Percentiles rank a stretch among this genome's conserved stretches.
phyloP scores from a whole-genome alignment of 805 yeast species.

The Phaffomyces antillensis region DNA sequence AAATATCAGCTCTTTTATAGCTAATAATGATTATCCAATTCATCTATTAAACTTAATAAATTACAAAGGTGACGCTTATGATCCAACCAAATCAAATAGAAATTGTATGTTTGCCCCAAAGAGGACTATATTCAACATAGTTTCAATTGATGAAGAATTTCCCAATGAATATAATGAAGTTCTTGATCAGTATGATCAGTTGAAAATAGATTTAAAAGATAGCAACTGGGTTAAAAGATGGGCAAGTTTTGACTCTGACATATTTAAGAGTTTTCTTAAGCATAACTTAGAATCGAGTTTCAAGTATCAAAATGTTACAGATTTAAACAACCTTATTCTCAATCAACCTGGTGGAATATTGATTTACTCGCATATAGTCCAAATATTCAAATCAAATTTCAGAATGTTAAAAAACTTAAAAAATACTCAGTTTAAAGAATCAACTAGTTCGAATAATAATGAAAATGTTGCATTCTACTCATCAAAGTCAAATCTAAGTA shows the following conservation, averaged over 20 bases:
- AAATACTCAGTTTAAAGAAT: slow-evolving; percentile 9
- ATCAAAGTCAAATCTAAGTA: background rate
- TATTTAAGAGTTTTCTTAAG: slow-evolving; percentile 54
- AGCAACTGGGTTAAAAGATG: slow-evolving; percentile 53
- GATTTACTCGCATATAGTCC: slow-evolving; percentile 18
- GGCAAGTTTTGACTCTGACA: slow-evolving; percentile 48
- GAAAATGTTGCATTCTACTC: slow-evolving; percentile 13
- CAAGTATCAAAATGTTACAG: slow-evolving; percentile 1
- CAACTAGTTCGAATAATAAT: slow-evolving; percentile 4
- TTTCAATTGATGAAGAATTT: slow-evolving; percentile 24
- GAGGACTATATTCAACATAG: slow-evolving; percentile 17
- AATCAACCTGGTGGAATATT: slow-evolving; percentile 18
- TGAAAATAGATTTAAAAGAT: slow-evolving; percentile 43
- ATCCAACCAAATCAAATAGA: slow-evolving; percentile 16
- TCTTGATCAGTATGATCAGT: slow-evolving; percentile 24
- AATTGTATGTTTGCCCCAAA: slow-evolving; percentile 35
- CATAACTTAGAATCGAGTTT: slow-evolving; percentile 35
- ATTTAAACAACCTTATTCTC: background rate
- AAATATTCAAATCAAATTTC: slow-evolving; percentile 18
- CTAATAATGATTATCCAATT: background rate
- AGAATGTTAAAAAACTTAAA: slow-evolving; percentile 14
- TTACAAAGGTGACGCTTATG: slow-evolving; percentile 11
- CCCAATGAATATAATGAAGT: slow-evolving; percentile 1
- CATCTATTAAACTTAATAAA: slow-evolving; percentile 11
- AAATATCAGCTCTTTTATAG: background rate